Percentiles rank a stretch among this genome's conserved stretches.
These are phyloP conservation scores for Wickerhamomyces chambardii DNA, from an alignment of 805 yeast genomes.

Conservation along the genomic window DNA sequence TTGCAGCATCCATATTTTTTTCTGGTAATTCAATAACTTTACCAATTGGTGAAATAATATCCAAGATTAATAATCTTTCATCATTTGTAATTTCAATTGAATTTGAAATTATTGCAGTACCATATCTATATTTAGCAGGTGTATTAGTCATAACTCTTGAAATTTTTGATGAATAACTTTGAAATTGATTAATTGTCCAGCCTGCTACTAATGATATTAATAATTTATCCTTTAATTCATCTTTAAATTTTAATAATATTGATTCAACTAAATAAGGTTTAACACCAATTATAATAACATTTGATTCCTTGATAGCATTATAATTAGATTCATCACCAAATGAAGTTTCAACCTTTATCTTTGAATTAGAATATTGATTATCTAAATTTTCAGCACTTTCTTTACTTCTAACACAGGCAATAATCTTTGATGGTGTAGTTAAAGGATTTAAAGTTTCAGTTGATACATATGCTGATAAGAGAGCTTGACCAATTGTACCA, in stretches of 20 bases:
- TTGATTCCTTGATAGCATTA: conserved; percentile 52
- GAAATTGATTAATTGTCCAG: conserved; percentile 69
- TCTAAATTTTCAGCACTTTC: conserved; percentile 39
- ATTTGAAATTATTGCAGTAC: conserved; percentile 89
- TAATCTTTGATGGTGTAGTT: conserved; percentile 58
- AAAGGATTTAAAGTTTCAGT: conserved; percentile 24
- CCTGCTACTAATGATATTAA: conserved; percentile 89
- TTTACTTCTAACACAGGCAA: conserved; percentile 66
- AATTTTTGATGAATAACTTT: conserved; percentile 40
- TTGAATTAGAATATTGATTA: conserved; percentile 30
- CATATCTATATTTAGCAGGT: conserved; percentile 87
- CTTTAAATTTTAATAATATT: conserved; percentile 43
- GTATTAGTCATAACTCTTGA: conserved; percentile 98
- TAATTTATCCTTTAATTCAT: conserved; percentile 40
- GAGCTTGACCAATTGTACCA: conserved; percentile 96
- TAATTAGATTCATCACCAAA: conserved; percentile 38
- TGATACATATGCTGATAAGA: conserved; percentile 67
- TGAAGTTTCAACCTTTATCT: conserved; percentile 42
- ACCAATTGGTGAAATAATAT: conserved; percentile 59
- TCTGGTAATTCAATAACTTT: conserved; percentile 65
- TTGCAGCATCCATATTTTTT: conserved; percentile 94
- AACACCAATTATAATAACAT: conserved; percentile 73
- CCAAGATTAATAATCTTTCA: conserved; percentile 32
- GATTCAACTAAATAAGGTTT: conserved; percentile 76
- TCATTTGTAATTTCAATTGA: conserved; percentile 38